phyloP scores from a whole-genome alignment of 2,329 filamentous ascomycete genomes.

The Madurella fahalii region DNA sequence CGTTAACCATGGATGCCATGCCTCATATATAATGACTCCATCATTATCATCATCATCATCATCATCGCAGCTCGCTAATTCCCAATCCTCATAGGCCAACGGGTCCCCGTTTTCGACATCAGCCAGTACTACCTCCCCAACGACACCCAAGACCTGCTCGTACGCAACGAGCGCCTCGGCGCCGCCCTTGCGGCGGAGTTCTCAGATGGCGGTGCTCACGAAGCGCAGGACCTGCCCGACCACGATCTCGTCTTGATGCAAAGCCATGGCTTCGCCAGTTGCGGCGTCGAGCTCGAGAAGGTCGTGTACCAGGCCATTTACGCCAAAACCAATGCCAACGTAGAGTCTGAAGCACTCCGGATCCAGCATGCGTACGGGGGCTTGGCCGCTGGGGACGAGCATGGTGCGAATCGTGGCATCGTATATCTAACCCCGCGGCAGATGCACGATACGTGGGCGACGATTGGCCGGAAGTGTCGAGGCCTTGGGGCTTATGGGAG shows the following conservation, averaged over 20 bases:
- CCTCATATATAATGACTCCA: no score
- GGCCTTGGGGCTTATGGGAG: slow-evolving; percentile 28
- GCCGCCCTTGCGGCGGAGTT: slow-evolving; percentile 4
- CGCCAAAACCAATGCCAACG: slow-evolving; percentile 39
- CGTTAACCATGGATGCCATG: slow-evolving; percentile 16
- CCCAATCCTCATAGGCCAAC: slow-evolving; percentile 22
- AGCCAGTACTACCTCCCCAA: slow-evolving; percentile 29
- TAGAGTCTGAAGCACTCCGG: slow-evolving; percentile 36
- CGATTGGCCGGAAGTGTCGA: slow-evolving; percentile 16
- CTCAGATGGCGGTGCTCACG: neutral
- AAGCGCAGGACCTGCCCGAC: slow-evolving; percentile 25
- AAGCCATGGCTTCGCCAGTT: slow-evolving; percentile 41
- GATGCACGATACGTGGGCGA: slow-evolving; percentile 16
- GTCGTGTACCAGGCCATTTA: slow-evolving; percentile 42
- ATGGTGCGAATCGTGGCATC: neutral
- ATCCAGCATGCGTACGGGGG: slow-evolving; percentile 14
- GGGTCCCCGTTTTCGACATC: slow-evolving; percentile 11
- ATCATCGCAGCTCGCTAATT: slow-evolving; percentile 24
- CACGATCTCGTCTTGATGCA: slow-evolving; percentile 41
- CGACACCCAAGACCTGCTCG: slow-evolving; percentile 36
- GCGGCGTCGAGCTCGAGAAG: slow-evolving; percentile 35
- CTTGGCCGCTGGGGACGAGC: neutral
- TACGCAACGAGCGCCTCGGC: slow-evolving; percentile 28
- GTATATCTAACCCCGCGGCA: slow-evolving; percentile 21
- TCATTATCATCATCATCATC: no score